Conservation (phyloP, 371 early-diverging fungal genomes). For the Syncephalastrum contaminatum region DNA sequence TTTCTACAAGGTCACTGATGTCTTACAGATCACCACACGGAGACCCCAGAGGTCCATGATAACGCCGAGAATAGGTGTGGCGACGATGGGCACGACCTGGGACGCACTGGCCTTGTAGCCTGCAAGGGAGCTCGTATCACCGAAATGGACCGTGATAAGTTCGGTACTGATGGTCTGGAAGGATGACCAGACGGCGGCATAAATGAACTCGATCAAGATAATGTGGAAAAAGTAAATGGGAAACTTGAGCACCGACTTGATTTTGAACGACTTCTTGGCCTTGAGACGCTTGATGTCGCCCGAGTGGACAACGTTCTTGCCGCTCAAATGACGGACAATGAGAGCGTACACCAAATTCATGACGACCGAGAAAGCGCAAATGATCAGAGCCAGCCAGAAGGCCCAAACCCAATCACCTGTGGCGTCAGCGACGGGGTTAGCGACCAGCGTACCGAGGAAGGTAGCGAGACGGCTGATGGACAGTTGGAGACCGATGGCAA, state of each 20-base stretch:
- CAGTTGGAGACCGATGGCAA: conserved; percentile 50
- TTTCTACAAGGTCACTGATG: not conserved
- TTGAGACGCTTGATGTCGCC: conserved; percentile 26
- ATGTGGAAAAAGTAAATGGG: conserved; percentile 52
- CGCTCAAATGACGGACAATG: conserved; percentile 36
- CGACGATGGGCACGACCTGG: conserved; percentile 53
- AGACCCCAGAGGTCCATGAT: conserved; percentile 52
- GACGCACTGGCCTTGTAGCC: conserved; percentile 56
- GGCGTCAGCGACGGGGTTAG: conserved; percentile 37
- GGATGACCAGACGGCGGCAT: conserved; percentile 56
- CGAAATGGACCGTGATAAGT: conserved; percentile 39
- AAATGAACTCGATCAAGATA: conserved; percentile 43
- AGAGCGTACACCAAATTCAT: conserved; percentile 50
- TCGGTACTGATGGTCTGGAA: conserved; percentile 55
- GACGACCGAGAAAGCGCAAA: conserved; percentile 45
- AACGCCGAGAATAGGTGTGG: conserved; percentile 55
- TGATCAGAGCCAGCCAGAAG: conserved; percentile 50
- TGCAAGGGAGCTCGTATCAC: conserved; percentile 35
- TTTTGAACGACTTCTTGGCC: conserved; percentile 38
- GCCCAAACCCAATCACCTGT: conserved; percentile 53
- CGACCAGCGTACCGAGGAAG: conserved; percentile 50
- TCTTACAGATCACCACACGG: conserved; percentile 36
- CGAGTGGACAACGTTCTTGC: conserved; percentile 20
- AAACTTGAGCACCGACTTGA: conserved; percentile 42
- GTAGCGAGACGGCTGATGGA: conserved; percentile 51